Evolutionary conservation across 2,329 filamentous ascomycete genomes (phyloP).

Genomic region (Aspergillus texensis): DNA sequence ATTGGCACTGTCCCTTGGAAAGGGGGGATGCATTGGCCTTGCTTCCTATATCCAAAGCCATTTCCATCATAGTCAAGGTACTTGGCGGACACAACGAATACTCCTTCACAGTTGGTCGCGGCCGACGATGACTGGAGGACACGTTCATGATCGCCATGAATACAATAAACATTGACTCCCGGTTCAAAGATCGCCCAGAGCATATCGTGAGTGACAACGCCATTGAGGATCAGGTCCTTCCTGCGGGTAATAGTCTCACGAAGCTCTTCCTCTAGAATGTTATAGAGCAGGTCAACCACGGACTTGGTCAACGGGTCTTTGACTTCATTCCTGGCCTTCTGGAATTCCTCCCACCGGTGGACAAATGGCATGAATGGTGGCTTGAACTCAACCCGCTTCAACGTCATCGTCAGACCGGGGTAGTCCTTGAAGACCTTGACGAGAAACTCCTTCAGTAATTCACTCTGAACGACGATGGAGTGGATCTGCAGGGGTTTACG

Average conservation of each 20-base stretch:
- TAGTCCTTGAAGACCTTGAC: constrained; percentile 59
- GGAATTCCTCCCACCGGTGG: constrained; percentile 63
- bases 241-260: constrained; percentile 53
- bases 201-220: constrained; percentile 57
- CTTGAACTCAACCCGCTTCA: constrained; percentile 64
- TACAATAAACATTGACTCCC: constrained; percentile 21
- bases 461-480: constrained; percentile 66
- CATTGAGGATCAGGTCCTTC: constrained; percentile 56
- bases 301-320: constrained; percentile 49
- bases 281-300: constrained; percentile 53
- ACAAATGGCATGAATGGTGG: constrained; percentile 66
- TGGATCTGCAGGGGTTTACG: constrained; percentile 64
- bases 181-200: constrained; percentile 44
- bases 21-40: constrained; percentile 6
- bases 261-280: constrained; percentile 55
- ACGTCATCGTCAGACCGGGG: constrained; percentile 60
- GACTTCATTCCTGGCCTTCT: constrained; percentile 44
- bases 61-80: constrained; percentile 26
- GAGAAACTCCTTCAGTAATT: constrained; percentile 61
- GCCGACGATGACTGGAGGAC: constrained; percentile 15
- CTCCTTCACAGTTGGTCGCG: constrained; percentile 1
- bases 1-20: constrained; percentile 46
- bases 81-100: constrained; percentile 11
- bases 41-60: constrained; percentile 18
- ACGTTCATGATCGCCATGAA: constrained; percentile 3